Base-by-base conservation (phyloP, 805 yeast species). In the Teunomyces gatunensis region DNA sequence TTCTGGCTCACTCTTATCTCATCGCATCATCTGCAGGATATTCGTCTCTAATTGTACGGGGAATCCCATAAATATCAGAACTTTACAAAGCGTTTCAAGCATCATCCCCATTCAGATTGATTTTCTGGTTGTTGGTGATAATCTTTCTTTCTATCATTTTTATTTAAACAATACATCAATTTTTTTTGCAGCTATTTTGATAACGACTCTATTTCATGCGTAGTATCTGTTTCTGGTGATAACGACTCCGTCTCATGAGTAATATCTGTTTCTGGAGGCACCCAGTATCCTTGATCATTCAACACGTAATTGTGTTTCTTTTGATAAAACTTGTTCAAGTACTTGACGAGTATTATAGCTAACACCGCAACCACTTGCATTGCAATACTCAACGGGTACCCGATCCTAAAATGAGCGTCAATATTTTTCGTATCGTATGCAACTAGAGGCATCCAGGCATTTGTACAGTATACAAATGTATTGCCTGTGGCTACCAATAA, bases 401-500 rank as follows among this genome's bases (percentile, higher is more conserved):
- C 43, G 9, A 40, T 29, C 27, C 28, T 40, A 23, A 40, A 40
- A 18, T 40, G 43, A 17, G 43, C 43, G 28, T 40, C 43, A 9
- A 21, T 17, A 27, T 28, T n/a, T 15, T 27, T 27, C 4, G 43
- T 40, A n/a, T 40, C 9, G 33, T 28, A 40, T 15, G 43, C 43
- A 9, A 40, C 32, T 15, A 40, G 34, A 17, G 43, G 43, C 27
- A 40, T 25, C 43, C 43, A 40, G 9, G 43, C 43, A 28, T 18
- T 27, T 21, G 43, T 40, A 27, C 34, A 40, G 12, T 40, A 40
- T n/a, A 17, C 32, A 28, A 40, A 40, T 7, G 43, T 40, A 13
- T 40, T 40, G 13, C 43, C 43, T 7, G 43, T 27, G 3, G 43
- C 43, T 9, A 40, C 43, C 43, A 40, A 40, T 23, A 40, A 29